Conservation (phyloP, 345 rosid genomes). For the Murraya koenigii region DNA sequence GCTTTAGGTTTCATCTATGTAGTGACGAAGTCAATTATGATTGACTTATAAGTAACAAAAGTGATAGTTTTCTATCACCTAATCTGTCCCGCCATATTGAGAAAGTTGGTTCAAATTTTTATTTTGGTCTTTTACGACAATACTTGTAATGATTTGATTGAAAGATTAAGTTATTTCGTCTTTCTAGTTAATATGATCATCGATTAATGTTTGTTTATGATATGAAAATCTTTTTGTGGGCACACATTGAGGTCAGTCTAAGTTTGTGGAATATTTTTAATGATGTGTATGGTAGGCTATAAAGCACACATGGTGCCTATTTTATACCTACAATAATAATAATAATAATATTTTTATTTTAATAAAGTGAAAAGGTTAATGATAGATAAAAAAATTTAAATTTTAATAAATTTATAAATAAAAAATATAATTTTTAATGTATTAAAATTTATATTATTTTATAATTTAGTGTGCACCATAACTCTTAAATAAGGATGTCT, state of each 20-base stretch:
- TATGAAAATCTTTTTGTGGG: background rate
- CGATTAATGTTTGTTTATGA: background rate
- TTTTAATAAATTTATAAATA: too few species aligned
- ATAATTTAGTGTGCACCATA: too few species aligned
- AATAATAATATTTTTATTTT: too few species aligned
- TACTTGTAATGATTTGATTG: background rate
- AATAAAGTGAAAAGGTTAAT: too few species aligned
- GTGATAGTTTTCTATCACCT: background rate
- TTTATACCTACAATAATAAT: too few species aligned
- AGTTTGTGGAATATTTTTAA: background rate
- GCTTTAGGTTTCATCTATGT: background rate
- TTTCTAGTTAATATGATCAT: background rate
- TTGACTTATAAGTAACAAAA: conserved; percentile 1
- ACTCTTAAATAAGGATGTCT: too few species aligned
- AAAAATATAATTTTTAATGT: too few species aligned
- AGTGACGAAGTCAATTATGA: background rate
- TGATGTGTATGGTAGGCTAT: background rate
- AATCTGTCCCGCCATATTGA: too few species aligned
- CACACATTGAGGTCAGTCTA: background rate
- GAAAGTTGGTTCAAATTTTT: background rate
- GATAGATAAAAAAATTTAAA: too few species aligned
- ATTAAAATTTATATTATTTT: too few species aligned
- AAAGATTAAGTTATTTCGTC: background rate
- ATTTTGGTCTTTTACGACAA: background rate
- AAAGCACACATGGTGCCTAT: too few species aligned